Base-by-base conservation (phyloP, 306 rosid genomes). In the Lupinus albus region DNA sequence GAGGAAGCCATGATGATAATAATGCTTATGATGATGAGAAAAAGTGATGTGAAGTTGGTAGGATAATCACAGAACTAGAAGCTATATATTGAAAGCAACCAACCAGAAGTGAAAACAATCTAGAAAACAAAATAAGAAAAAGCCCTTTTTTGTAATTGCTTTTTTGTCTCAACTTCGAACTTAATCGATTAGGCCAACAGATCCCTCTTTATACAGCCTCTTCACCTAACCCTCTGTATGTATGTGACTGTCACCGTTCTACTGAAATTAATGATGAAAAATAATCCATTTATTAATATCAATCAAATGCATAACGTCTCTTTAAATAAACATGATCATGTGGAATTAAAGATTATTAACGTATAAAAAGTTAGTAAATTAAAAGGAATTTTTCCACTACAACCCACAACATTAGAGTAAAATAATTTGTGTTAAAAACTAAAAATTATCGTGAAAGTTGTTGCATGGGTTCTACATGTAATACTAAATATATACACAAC, bases 1-100 rank as follows among this genome's bases (percentile, higher is more conserved):
- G 98, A 89, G 49, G 98, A 87, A 79, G 96, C 88, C 96, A 92
- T 91, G 80, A 67, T 67, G 73, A 58, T 50, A 81, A 47, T 13
- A 59, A 44, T 45, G 67, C 3, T 11, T 42, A 35, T 16, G 68
- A 50, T 13, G 70, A 47, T 1, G 17, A 8, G 2, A 18, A 30
- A 18, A 47, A 16, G 1, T 70, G 60, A 1, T 70, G 60, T 7
- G 20, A 21, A 28, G 25, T 35, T 2, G 15, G 7, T 50, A 11
- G 59, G 30, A 47, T 70, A 70, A 76, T 62, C 20, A 55, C n/a
- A 28, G 18, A 55, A 70, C 56, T 64, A 25, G 7, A 70, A 59
- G 55, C 73, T 33, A 58, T 38, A 41, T 44, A 41, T 48, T 42
- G 16, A 68, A 65, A 76, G 76, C 58, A 51, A 69, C 49, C 74